Base-by-base conservation (phyloP, 257 asterid genomes). In the Ilex asprella region DNA sequence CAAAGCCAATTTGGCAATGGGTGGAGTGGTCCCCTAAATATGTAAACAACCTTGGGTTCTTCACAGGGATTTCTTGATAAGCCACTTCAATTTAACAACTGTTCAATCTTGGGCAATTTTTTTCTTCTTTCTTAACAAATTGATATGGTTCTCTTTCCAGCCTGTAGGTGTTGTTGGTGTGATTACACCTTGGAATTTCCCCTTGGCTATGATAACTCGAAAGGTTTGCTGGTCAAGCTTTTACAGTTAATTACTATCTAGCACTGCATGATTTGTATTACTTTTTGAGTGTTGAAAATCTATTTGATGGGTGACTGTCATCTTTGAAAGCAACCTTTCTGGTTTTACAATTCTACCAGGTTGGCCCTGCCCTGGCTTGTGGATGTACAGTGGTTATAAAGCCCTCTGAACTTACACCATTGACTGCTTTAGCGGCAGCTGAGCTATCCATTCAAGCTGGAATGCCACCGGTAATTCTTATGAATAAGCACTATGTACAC, bases 161-260 rank as follows among this genome's bases (percentile, higher is more conserved):
- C 97, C 97, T 60, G 84, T 93, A 51, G 97, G 97, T 67, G 99
- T 93, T 76, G 96, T 93, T 66, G 99, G 95, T 75, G 95, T 92
- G 64, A 76, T 93, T 59, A 84, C 97, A 4, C 97, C 99, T 56
- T 93, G 99, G 99, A 93, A 93, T 79, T 89, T 93, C 62, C 99
- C 97, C 31, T 60, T 93, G 85, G 99, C 99, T 62, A 90, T 93
- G 99, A 87, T 93, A 63, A 93, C 99, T 30, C 87, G 99, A 78
- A 93, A 93, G 81, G 95, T 88, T 55, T 76, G 63, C 61, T 58
- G 60, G 35, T 55, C 64, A 63, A 31, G 60, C 55, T 68, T 53
- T 39, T 31, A 44, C 15, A 30, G 58, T 29, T 56, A 52, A 47
- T 52, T 55, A 10, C 44, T 59, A 31, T 62, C 55, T 44, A 53